These are phyloP conservation scores for Hypericum perforatum DNA, from an alignment of 345 rosid species.

Conservation along the genomic window DNA sequence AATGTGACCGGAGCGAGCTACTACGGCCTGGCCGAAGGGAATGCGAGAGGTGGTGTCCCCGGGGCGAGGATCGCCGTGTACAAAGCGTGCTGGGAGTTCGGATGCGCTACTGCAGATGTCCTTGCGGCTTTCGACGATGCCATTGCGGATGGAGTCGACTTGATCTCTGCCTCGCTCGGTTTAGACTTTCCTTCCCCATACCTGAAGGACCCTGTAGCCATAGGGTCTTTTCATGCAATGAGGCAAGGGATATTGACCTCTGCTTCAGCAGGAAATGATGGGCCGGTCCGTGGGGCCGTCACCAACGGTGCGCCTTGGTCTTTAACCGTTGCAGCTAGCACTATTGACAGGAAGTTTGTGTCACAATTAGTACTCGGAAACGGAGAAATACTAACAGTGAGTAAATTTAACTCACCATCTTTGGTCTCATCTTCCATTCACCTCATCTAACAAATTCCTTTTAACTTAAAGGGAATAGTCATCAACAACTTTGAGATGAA, in stretches of 20 bases:
- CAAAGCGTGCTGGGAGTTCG: constrained; percentile 1
- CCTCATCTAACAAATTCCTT: not conserved
- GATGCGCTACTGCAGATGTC: not conserved
- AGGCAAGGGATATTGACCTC: constrained; percentile 4
- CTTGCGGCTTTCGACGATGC: constrained; percentile 8
- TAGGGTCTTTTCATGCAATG: constrained; percentile 6
- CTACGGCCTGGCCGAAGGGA: constrained; percentile 3
- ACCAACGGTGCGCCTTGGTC: constrained; percentile 1
- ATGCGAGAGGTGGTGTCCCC: constrained; percentile 4
- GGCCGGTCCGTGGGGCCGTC: not conserved
- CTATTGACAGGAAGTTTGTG: constrained; percentile 6
- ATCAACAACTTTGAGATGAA: constrained; percentile 14
- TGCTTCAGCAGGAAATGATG: not conserved
- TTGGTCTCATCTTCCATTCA: not conserved
- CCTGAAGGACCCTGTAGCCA: constrained; percentile 1
- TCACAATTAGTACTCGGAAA: constrained; percentile 23
- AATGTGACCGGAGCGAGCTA: not conserved
- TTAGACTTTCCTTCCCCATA: not conserved
- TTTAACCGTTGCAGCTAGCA: constrained; percentile 5
- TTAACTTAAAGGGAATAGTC: constrained; percentile 12
- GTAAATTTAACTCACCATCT: constrained; percentile 1
- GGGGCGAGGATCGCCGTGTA: constrained; percentile 2
- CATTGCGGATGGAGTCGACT: constrained; percentile 6
- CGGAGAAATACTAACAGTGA: constrained; percentile 18
- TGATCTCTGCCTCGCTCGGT: constrained; percentile 3